phyloP scores from a whole-genome alignment of 768 basidiomycete species.

The Hygrocybe coccinea region DNA sequence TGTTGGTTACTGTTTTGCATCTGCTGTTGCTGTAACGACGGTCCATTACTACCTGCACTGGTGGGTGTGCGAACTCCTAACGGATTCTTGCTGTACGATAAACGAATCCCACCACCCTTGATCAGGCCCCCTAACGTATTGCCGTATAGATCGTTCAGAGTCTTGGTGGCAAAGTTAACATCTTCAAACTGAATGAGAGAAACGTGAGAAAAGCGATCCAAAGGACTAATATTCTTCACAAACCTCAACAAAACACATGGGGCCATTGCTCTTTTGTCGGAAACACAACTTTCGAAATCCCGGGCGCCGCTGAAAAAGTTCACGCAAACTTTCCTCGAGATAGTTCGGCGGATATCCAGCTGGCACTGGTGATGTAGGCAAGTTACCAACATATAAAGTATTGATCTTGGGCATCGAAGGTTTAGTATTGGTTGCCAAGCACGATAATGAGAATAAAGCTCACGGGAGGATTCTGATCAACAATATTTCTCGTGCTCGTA shows the following conservation, averaged over 20 bases:
- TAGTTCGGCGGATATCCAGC: slow-evolving; percentile 69
- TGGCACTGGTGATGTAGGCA: slow-evolving; percentile 76
- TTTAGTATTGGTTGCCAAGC: neutral
- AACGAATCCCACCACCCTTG: slow-evolving; percentile 91
- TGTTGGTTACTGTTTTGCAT: slow-evolving; percentile 26
- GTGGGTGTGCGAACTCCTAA: slow-evolving; percentile 86
- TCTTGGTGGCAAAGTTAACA: slow-evolving; percentile 74
- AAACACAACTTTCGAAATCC: slow-evolving; percentile 93
- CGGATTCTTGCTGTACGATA: slow-evolving; percentile 98
- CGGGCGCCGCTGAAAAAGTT: slow-evolving; percentile 69
- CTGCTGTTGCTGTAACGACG: slow-evolving; percentile 43
- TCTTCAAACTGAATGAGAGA: slow-evolving; percentile 71
- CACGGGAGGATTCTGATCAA: slow-evolving; percentile 93
- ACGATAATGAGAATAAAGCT: slow-evolving; percentile 24
- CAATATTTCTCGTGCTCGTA: slow-evolving; percentile 40
- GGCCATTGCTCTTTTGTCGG: slow-evolving; percentile 93
- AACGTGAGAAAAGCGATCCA: slow-evolving; percentile 12
- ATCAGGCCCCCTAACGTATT: slow-evolving; percentile 86
- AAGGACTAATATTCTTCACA: slow-evolving; percentile 27
- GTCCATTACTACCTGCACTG: slow-evolving; percentile 41
- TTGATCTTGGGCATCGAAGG: slow-evolving; percentile 57
- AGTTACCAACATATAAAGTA: slow-evolving; percentile 97
- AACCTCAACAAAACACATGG: slow-evolving; percentile 99
- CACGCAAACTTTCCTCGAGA: slow-evolving; percentile 82
- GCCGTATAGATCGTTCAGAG: slow-evolving; percentile 88